Evolutionary conservation across 805 yeast genomes (phyloP), one percentile per base, ranked within the genome.

Genomic region (Wickerhamomyces mucosus): DNA sequence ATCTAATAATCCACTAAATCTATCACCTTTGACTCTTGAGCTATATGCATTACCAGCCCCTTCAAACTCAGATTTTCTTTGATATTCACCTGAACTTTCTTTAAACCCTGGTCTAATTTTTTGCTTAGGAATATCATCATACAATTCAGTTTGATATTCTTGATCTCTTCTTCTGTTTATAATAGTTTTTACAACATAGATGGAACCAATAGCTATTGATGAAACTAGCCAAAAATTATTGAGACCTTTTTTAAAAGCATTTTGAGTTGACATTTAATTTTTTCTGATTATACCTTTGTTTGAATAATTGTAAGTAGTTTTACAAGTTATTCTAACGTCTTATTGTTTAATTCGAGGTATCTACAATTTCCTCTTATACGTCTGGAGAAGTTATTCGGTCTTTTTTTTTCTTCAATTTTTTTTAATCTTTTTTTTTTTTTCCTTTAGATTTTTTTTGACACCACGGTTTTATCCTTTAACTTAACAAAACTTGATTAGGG

Each of bases 31-130:
- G 34, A 59, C 68, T 45, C 82, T 63, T n/a, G 74, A 59, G 23
- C 58, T 51, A 34, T 75, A 76, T 29, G 82, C 69, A 33, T 59
- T 59, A 1, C 84, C 83, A 1, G 78, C 64, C 5, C 86, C 89
- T 42, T 77, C 82, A 46, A 67, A 81, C 44, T 69, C 74, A 32
- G 78, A 71, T 39, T 74, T 73, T 38, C 86, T 58, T 27, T 55
- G 45, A 15, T 55, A 58, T 16, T 45, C 47, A 6, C 52, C 49
- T 2, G 57, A 59, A 12, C 56, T 50, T 27, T 51, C 56, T 9
- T 78, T 78, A 32, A 72, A 65, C 1, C 82, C 82, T 1, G 80
- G 81, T 40, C 65, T 65, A 10, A 59, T 52, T 28, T 53, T 53
- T 2, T 69, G 61, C 16, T 55, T 45, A 37, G 61, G 39, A 6